These are phyloP conservation scores for Harringtonia lauricola DNA, from an alignment of 2,329 filamentous ascomycete genomes.

Conservation along the genomic window DNA sequence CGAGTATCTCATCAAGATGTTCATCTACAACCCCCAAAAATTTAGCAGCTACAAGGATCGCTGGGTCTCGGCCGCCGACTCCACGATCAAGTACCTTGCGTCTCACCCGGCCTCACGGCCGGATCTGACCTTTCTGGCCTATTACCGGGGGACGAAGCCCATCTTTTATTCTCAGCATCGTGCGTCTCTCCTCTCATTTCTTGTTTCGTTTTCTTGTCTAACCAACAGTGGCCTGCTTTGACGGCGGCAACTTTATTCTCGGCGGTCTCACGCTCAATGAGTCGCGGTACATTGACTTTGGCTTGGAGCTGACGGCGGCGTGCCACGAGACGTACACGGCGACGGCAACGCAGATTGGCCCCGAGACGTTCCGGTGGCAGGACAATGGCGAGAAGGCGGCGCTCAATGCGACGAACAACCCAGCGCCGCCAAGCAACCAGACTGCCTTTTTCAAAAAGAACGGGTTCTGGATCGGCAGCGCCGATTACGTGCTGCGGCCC, in stretches of 20 bases:
- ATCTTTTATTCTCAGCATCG: constrained; percentile 37
- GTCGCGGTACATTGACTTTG: constrained; percentile 61
- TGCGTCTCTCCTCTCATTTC: constrained; percentile 19
- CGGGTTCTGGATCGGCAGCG: constrained; percentile 60
- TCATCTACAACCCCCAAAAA: constrained; percentile 57
- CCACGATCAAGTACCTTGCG: constrained; percentile 58
- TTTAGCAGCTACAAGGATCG: constrained; percentile 58
- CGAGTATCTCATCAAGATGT: constrained; percentile 90
- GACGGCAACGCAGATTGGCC: constrained; percentile 65
- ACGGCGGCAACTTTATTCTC: constrained; percentile 76
- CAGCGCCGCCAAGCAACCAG: constrained; percentile 30
- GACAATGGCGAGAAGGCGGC: constrained; percentile 25
- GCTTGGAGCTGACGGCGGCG: constrained; percentile 57
- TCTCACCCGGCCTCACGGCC: constrained; percentile 55
- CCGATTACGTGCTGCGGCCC: constrained; percentile 58
- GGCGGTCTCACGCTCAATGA: constrained; percentile 59
- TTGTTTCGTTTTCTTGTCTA: constrained; percentile 1
- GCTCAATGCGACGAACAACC: constrained; percentile 25
- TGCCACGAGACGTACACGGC: constrained; percentile 64
- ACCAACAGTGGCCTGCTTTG: constrained; percentile 60
- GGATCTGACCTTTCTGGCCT: constrained; percentile 62
- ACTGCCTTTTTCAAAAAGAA: constrained; percentile 49
- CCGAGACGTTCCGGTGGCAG: constrained; percentile 59
- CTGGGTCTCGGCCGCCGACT: constrained; percentile 68
- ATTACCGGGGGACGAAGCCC: constrained; percentile 36